phyloP scores from a whole-genome alignment of 2,329 filamentous ascomycete species.

The Coniella vitis region DNA sequence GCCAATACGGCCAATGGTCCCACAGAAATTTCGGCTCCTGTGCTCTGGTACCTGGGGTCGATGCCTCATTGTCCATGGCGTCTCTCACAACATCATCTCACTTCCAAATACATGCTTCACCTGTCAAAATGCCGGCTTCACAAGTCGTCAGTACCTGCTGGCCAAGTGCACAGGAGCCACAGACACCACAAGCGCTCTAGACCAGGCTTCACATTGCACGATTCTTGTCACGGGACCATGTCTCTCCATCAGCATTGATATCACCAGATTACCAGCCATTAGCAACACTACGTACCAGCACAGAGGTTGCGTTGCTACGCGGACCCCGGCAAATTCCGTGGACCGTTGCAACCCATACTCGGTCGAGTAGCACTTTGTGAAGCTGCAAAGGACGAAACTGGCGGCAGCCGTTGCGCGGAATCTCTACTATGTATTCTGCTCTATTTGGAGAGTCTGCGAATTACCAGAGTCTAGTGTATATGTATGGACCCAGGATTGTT shows the following conservation, averaged over 20 bases:
- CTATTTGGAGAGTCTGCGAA: neutral
- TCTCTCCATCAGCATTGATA: no score
- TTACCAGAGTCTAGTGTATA: no score
- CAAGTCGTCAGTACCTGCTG: no score
- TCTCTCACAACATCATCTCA: neutral
- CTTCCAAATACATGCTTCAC: neutral
- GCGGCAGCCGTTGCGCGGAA: slow-evolving; percentile 26
- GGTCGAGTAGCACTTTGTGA: slow-evolving; percentile 18
- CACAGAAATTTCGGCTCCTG: slow-evolving; percentile 10
- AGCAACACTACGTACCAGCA: no score
- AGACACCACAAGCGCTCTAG: no score
- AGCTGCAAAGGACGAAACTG: slow-evolving; percentile 33
- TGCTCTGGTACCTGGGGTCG: slow-evolving; percentile 7
- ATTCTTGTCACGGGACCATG: neutral
- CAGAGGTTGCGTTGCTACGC: neutral
- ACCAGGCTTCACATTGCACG: neutral
- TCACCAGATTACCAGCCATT: no score
- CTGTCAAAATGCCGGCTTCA: no score
- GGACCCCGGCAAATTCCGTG: neutral
- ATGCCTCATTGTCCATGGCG: neutral
- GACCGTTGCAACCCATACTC: slow-evolving; percentile 25
- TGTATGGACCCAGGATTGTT: no score
- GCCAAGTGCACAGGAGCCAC: no score
- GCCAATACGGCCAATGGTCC: neutral
- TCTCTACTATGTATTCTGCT: neutral